These are phyloP conservation scores for Clohesyomyces aquaticus DNA, from an alignment of 495 filamentous ascomycete species.

Conservation along the genomic window DNA sequence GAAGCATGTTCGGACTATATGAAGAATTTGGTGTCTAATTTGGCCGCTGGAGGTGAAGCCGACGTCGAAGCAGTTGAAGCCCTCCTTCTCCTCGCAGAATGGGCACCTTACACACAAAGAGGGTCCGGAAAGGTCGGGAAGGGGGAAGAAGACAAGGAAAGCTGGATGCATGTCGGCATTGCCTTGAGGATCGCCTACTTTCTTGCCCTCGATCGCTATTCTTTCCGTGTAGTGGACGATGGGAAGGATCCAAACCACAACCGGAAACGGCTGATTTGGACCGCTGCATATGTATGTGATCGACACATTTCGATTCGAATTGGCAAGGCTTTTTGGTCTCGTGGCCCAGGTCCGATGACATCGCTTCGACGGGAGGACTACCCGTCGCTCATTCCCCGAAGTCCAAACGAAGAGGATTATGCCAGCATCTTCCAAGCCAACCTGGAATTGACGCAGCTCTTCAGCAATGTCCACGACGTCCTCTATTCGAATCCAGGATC, in stretches of 20 bases:
- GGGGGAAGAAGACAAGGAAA: constrained; percentile 67
- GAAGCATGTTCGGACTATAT: constrained; percentile 66
- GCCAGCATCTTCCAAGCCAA: constrained; percentile 66
- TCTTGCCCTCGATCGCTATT: constrained; percentile 62
- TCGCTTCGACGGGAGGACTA: constrained; percentile 64
- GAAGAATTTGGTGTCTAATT: constrained; percentile 63
- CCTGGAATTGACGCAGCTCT: constrained; percentile 67
- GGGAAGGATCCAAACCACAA: constrained; percentile 51
- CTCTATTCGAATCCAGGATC: constrained; percentile 67
- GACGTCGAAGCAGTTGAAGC: constrained; percentile 69
- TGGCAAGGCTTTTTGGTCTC: constrained; percentile 67
- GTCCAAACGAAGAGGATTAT: constrained; percentile 62
- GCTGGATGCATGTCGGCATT: constrained; percentile 71
- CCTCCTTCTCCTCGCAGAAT: constrained; percentile 64
- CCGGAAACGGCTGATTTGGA: constrained; percentile 64
- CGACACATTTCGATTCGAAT: constrained; percentile 66
- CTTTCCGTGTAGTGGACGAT: constrained; percentile 56
- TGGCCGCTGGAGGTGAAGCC: constrained; percentile 63
- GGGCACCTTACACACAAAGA: constrained; percentile 59
- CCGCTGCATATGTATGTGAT: constrained; percentile 67
- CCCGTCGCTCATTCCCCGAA: constrained; percentile 59
- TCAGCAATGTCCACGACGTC: constrained; percentile 68
- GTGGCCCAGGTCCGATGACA: constrained; percentile 66
- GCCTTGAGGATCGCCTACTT: constrained; percentile 68
- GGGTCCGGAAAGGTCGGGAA: constrained; percentile 60